Base-by-base conservation (phyloP, 345 rosid species). In the Kernera saxatilis region DNA sequence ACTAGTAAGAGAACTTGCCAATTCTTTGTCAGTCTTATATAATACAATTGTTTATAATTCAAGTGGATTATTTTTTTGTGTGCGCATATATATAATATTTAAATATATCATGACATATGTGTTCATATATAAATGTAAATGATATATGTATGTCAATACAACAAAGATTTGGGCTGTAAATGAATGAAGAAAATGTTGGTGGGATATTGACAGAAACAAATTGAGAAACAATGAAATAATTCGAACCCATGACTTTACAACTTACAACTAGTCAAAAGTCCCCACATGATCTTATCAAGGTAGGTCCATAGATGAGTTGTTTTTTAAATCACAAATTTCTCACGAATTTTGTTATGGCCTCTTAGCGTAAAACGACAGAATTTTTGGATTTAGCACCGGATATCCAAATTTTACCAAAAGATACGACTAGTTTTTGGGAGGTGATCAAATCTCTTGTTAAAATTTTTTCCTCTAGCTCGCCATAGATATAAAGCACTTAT, bases 191-290 rank as follows among this genome's bases (percentile, higher is more conserved):
- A 69, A 29, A 75, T 61, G 74, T 68, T 75, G 74, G 74, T 75
- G 64, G 45, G 70, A 62, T 60, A 53, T 33, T 44, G 78, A 67
- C 78, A 67, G 62, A 43, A 45, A 44, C 68, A 44, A 69, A 53
- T 26, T 35, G 66, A 25, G 58, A 37, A 58, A 30, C 54, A 69
- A 35, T 61, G 70, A 69, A 62, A 69, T 69, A 69, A 69, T 61
- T 61, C 41, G 70, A 68, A 53, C 79, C 79, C 79, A 75, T 77
- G 73, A 71, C 77, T 29, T 71, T 72, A 72, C 73, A 77, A 71
- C 77, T 71, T 72, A 72, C 73, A 77, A 71, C 77, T 67, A 27
- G 69, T 62, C 70, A 18, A 62, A 67, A 65, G 73, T 67, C 73
- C 79, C 70, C 64, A 77, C 80, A 51, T 66, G 58, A 71, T 71